Conservation (phyloP, 1,139 yeast species). For the Blastobotrys proliferans region DNA sequence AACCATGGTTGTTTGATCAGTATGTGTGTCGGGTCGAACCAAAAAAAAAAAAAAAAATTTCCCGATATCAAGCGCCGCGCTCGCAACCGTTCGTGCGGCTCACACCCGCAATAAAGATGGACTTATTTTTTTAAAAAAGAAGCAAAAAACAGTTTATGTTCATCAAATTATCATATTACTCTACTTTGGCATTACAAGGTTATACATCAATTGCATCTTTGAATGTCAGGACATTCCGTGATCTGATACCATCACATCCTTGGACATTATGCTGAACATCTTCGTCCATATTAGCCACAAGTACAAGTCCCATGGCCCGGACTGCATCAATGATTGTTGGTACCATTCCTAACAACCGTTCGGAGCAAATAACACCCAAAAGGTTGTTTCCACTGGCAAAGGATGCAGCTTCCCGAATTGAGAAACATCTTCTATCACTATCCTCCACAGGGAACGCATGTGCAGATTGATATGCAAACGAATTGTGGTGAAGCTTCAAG, state of each 20-base stretch:
- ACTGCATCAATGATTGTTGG: constrained; percentile 75
- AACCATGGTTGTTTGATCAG: constrained; percentile 52
- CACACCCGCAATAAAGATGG: background rate
- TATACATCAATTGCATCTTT: constrained; percentile 66
- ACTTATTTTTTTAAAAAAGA: background rate
- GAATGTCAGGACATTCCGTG: constrained; percentile 62
- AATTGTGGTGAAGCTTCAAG: constrained; percentile 32
- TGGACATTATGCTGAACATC: constrained; percentile 18
- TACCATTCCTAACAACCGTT: constrained; percentile 63
- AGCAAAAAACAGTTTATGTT: too few relatives aligned
- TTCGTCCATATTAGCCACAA: constrained; percentile 54
- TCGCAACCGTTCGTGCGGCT: too few relatives aligned
- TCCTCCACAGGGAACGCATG: constrained; percentile 32
- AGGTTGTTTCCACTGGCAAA: constrained; percentile 81
- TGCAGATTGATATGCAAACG: constrained; percentile 34
- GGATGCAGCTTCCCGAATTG: constrained; percentile 57
- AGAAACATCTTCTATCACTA: constrained; percentile 45
- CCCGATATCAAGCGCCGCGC: background rate
- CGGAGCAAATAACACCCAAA: constrained; percentile 76
- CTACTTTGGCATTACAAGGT: too few relatives aligned
- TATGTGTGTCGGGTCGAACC: background rate
- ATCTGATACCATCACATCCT: constrained; percentile 73
- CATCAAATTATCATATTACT: too few relatives aligned
- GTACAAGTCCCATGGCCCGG: constrained; percentile 73
- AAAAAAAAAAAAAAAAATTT: background rate